Conservation (phyloP, 2,329 filamentous ascomycete genomes). For the Whalleya microplaca region DNA sequence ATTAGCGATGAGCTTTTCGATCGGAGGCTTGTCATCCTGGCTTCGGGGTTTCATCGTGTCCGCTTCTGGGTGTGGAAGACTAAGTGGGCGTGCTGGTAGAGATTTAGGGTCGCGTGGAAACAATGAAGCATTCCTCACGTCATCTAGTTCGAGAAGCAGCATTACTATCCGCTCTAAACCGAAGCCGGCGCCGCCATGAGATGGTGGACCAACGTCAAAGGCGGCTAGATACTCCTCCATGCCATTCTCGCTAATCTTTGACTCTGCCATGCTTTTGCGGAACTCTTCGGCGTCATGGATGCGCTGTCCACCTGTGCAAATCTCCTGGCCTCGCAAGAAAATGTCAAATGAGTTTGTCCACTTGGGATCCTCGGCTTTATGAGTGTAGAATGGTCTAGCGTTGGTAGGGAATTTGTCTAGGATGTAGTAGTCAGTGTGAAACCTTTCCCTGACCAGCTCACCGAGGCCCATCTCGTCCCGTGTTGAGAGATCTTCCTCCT, state of each 20-base stretch:
- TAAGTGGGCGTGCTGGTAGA: slow-evolving; percentile 60
- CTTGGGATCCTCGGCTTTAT: slow-evolving; percentile 59
- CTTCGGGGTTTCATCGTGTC: slow-evolving; percentile 66
- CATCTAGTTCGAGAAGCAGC: slow-evolving; percentile 82
- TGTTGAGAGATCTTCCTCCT: slow-evolving; percentile 81
- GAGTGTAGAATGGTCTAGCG: slow-evolving; percentile 88
- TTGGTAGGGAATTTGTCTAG: slow-evolving; percentile 88
- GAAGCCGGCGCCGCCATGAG: slow-evolving; percentile 87
- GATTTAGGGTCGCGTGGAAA: slow-evolving; percentile 89
- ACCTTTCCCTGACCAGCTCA: slow-evolving; percentile 84
- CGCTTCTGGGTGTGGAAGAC: slow-evolving; percentile 79
- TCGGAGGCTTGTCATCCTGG: slow-evolving; percentile 65
- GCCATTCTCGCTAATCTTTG: slow-evolving; percentile 73
- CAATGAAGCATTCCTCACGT: slow-evolving; percentile 84
- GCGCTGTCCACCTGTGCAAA: slow-evolving; percentile 89
- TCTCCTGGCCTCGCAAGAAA: slow-evolving; percentile 90
- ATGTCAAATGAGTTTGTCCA: slow-evolving; percentile 93
- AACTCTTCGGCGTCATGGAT: slow-evolving; percentile 80
- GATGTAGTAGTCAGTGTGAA: slow-evolving; percentile 88
- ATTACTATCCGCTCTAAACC: slow-evolving; percentile 88
- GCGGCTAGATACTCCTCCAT: slow-evolving; percentile 91
- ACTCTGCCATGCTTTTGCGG: slow-evolving; percentile 74
- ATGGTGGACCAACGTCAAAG: slow-evolving; percentile 91
- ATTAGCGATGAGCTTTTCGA: slow-evolving; percentile 90
- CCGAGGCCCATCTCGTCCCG: slow-evolving; percentile 88